These are phyloP conservation scores for Symbiodinium pilosum DNA, from an alignment of 73 alveolate species.

Conservation along the genomic window DNA sequence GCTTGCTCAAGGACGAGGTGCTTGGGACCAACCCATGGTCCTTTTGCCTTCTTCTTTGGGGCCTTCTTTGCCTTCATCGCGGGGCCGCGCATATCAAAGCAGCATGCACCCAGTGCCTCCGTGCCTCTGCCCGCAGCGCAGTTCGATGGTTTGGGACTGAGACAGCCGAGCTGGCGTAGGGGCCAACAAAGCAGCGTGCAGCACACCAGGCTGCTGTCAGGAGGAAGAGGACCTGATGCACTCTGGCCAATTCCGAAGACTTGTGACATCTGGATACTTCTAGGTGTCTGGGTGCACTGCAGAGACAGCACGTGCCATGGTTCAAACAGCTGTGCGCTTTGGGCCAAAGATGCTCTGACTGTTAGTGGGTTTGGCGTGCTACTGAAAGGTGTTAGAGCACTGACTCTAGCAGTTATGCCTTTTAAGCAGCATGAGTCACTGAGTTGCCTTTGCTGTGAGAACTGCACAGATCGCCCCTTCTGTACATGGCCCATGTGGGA, in stretches of 20 bases:
- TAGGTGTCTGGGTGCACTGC: neutral
- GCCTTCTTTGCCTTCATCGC: neutral
- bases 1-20: neutral
- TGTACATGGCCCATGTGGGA: neutral
- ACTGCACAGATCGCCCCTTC: neutral
- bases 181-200: neutral
- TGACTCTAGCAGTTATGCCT: no score
- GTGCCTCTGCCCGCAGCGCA: neutral
- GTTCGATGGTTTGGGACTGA: neutral
- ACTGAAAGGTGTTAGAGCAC: no score
- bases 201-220: neutral
- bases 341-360: neutral
- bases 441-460: neutral
- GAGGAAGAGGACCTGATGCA: neutral
- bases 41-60: conserved; percentile 83
- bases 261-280: neutral
- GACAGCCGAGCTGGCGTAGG: neutral
- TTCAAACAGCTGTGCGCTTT: neutral
- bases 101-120: no score
- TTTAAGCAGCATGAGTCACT: no score
- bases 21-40: conserved; percentile 93
- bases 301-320: neutral
- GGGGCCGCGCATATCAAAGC: no score
- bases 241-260: neutral
- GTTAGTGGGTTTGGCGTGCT: no score